Evolutionary conservation across 2,329 filamentous ascomycete species (phyloP).

Genomic region (Ophiocordyceps unilateralis): DNA sequence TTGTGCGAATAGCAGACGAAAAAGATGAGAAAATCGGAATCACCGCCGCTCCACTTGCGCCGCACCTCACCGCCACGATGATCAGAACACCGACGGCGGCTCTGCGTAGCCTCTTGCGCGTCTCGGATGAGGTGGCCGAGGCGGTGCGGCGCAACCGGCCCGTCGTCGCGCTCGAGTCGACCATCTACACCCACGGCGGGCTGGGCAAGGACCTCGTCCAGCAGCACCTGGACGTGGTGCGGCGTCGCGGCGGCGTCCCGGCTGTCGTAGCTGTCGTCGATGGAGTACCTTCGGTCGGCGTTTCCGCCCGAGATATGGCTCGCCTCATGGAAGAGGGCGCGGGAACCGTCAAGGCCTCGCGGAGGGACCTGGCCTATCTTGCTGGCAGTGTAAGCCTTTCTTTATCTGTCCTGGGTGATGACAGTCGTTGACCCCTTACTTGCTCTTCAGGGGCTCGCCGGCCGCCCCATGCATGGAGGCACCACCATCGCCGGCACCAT

Average conservation of each 20-base stretch:
- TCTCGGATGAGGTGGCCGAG: conserved; percentile 70
- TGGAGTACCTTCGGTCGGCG: conserved; percentile 66
- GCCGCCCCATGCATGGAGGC: conserved; percentile 61
- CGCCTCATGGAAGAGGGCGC: conserved; percentile 46
- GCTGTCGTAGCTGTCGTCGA: conserved; percentile 82
- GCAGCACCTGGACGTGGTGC: conserved; percentile 72
- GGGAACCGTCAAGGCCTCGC: conserved; percentile 65
- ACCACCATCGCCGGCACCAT: conserved; percentile 92
- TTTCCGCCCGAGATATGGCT: conserved; percentile 54
- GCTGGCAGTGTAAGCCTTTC: conserved; percentile 45
- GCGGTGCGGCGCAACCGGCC: conserved; percentile 60
- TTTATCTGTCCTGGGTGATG: not conserved
- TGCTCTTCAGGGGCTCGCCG: conserved; percentile 36
- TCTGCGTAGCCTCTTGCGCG: conserved; percentile 32
- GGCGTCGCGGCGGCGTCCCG: conserved; percentile 65
- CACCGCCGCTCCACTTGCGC: too few relatives aligned
- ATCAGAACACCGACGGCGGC: not conserved
- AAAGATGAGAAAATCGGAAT: too few relatives aligned
- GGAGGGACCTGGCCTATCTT: conserved; percentile 71
- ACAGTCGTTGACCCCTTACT: not conserved
- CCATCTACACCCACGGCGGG: conserved; percentile 90
- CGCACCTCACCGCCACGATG: not conserved
- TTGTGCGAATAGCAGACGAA: not conserved
- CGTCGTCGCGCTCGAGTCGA: conserved; percentile 84
- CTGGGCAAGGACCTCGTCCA: conserved; percentile 56